Evolutionary conservation across 768 basidiomycete species (phyloP).

Genomic region (Cyclocybe aegerita): DNA sequence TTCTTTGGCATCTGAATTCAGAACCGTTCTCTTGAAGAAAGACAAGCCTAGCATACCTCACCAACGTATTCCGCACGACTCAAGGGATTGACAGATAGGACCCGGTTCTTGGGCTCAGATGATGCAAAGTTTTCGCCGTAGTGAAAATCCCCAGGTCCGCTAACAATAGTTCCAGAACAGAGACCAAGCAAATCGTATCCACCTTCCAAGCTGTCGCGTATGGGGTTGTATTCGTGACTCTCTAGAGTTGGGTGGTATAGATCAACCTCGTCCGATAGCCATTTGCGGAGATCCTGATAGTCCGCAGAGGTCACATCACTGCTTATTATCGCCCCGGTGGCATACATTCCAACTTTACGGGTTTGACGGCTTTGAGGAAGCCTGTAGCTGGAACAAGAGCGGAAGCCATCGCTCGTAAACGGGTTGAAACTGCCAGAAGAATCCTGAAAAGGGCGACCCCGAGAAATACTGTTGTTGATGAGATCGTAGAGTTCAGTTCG

Average conservation of each 20-base stretch:
- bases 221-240: constrained; percentile 9
- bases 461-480: constrained; percentile 48
- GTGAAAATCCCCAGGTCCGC: neutral
- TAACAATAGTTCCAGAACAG: neutral
- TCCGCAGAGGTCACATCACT: constrained; percentile 17
- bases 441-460: constrained; percentile 46
- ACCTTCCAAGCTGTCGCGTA: constrained; percentile 8
- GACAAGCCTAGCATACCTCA: too few relatives aligned
- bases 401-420: constrained; percentile 48
- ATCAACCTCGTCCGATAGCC: constrained; percentile 29
- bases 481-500: constrained; percentile 51
- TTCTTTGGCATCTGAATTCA: too few relatives aligned
- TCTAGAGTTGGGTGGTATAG: constrained; percentile 11
- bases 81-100: too few relatives aligned
- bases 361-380: constrained; percentile 9
- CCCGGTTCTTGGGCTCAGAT: too few relatives aligned
- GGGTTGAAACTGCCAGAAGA: constrained; percentile 50
- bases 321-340: neutral
- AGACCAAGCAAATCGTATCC: constrained; percentile 1
- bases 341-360: constrained; percentile 2
- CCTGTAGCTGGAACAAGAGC: constrained; percentile 47
- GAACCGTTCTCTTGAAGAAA: too few relatives aligned
- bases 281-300: constrained; percentile 27
- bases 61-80: too few relatives aligned
- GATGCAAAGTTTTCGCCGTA: too few relatives aligned